These are phyloP conservation scores for Podaxis sp. DNA, from an alignment of 768 basidiomycete genomes.

Conservation along the genomic window DNA sequence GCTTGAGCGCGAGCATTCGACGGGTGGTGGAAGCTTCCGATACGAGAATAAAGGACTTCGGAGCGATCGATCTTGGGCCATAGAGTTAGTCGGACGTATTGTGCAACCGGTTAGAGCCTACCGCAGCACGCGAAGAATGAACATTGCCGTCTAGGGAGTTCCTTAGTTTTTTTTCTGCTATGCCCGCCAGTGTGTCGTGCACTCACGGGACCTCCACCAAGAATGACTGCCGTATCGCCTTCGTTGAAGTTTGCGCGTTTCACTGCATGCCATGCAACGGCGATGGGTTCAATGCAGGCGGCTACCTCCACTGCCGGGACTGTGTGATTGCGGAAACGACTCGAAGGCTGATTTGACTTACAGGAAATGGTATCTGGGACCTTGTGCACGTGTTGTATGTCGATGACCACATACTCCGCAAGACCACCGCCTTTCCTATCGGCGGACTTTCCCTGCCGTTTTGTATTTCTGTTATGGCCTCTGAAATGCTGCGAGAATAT, in stretches of 20 bases:
- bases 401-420: constrained; percentile 38
- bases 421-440: constrained; percentile 41
- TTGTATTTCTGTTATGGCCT: background rate
- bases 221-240: constrained; percentile 38
- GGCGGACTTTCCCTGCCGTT: constrained; percentile 27
- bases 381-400: constrained; percentile 33
- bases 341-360: constrained; percentile 20
- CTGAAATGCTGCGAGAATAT: background rate
- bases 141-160: constrained; percentile 31
- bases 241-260: constrained; percentile 35
- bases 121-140: constrained; percentile 36
- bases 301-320: constrained; percentile 40
- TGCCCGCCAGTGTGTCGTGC: background rate
- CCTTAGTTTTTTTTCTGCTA: background rate
- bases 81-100: background rate
- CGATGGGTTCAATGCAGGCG: constrained; percentile 45
- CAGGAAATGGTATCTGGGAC: constrained; percentile 37
- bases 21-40: constrained; percentile 41
- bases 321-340: background rate
- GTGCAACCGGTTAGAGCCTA: constrained; percentile 10
- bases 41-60: constrained; percentile 27
- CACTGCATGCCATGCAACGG: constrained; percentile 45
- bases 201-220: constrained; percentile 46
- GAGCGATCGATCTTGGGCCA: constrained; percentile 27
- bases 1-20: constrained; percentile 32